Evolutionary conservation across 768 basidiomycete species (phyloP).

Genomic region (Auriscalpium microsporum): DNA sequence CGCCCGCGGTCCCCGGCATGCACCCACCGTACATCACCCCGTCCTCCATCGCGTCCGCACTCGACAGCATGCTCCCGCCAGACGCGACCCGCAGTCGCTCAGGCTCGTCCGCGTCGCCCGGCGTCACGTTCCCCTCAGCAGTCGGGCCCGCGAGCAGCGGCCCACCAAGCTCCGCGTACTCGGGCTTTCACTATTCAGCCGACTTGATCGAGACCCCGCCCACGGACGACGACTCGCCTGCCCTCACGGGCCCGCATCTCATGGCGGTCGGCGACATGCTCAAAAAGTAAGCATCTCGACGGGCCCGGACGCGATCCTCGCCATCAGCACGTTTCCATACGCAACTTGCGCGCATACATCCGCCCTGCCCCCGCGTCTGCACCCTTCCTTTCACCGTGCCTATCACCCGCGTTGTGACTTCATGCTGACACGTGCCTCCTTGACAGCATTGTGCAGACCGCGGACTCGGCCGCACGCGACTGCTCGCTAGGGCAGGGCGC

Average conservation of each 20-base stretch:
- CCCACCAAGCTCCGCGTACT: conserved; percentile 19
- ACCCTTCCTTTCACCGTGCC: not conserved
- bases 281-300: conserved; percentile 37
- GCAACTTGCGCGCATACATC: too few species aligned
- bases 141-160: conserved; percentile 11
- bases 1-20: conserved; percentile 25
- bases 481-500: conserved; percentile 38
- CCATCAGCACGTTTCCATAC: conserved; percentile 8
- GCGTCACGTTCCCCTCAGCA: conserved; percentile 19
- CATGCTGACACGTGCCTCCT: conserved; percentile 7
- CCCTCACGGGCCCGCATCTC: conserved; percentile 36
- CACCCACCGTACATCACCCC: conserved; percentile 22
- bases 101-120: conserved; percentile 25
- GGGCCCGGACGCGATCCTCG: too few species aligned
- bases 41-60: conserved; percentile 27
- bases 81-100: conserved; percentile 23
- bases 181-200: conserved; percentile 21
- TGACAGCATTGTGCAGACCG: conserved; percentile 51
- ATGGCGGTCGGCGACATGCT: conserved; percentile 41
- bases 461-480: conserved; percentile 45
- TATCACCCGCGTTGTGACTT: too few species aligned
- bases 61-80: conserved; percentile 19
- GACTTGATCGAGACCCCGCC: conserved; percentile 17
- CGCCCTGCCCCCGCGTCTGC: not conserved
- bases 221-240: conserved; percentile 22